Evolutionary conservation across 2,329 filamentous ascomycete species (phyloP), one percentile per base, ranked within the genome.

Genomic region (Botryotinia calthae): DNA sequence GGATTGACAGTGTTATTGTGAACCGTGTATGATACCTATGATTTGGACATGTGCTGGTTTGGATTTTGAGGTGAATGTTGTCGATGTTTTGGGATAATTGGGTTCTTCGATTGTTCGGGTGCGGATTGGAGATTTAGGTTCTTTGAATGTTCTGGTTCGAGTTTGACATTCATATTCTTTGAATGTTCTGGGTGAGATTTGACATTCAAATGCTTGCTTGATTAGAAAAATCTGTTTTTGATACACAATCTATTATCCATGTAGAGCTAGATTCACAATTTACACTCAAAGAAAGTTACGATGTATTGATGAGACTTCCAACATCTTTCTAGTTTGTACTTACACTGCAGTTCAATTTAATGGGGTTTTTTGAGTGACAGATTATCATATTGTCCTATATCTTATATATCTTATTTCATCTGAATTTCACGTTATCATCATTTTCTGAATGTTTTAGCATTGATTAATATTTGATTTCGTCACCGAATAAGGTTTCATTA

Each of bases 221-320:
- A 34, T 34, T 34, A 34, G 34, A 48, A 25, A 18, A 48, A 48
- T 48, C 46, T 48, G 12, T n/a, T 48, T 48, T 48, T 48, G 46
- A 48, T 48, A 48, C 10, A 12, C 1, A 12, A 25, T n/a, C 9
- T 7, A 25, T n/a, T 25, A n/a, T 51, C 10, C 48, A n/a, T n/a
- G 10, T 6, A 8, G 51, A 54, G 25, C 64, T 66, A 66, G 64
- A 51, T 66, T 66, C 44, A 51, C 31, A 66, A 51, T 66, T 51
- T 54, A 54, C 31, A 51, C 10, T 48, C 22, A 22, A 48, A 48
- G 9, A 48, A 51, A 54, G 25, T n/a, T 54, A 6, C 34, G 5
- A 34, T 34, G 34, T 34, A n/a, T 16, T 16, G n/a, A 28, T 63
- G 25, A 28, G 14, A n/a, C 14, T 62, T 40, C 59, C 37, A 62